phyloP scores from a whole-genome alignment of 306 rosid genomes.

The Oemleria cerasiformis region DNA sequence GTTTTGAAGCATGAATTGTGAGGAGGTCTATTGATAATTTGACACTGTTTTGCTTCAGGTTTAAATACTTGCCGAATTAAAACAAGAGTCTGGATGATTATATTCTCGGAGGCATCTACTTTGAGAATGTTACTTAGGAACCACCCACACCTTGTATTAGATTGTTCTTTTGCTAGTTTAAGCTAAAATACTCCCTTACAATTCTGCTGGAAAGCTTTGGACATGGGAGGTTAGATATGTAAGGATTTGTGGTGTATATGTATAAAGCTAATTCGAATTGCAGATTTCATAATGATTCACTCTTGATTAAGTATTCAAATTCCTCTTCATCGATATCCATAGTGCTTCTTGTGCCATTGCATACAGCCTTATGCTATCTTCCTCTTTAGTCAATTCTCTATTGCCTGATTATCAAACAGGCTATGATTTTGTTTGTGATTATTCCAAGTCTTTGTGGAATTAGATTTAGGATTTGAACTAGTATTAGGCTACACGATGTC shows the following conservation, averaged over 20 bases:
- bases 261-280: neutral
- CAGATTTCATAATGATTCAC: neutral
- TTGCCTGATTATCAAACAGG: neutral
- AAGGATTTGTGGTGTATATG: neutral
- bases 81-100: neutral
- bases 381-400: no score
- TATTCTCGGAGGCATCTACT: neutral
- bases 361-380: neutral
- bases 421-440: neutral
- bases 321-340: neutral
- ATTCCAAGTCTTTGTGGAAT: neutral
- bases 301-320: neutral
- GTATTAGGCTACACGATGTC: neutral
- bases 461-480: no score
- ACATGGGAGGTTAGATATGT: neutral
- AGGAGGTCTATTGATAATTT: neutral
- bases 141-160: neutral
- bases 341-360: neutral
- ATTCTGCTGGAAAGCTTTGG: neutral
- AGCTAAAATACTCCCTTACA: neutral
- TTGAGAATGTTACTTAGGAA: neutral
- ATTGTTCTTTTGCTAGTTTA: neutral
- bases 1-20: neutral
- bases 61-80: neutral
- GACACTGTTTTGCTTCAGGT: constrained; percentile 6